These are phyloP conservation scores for Tillandsia leiboldiana DNA, from an alignment of 176 grass and related monocot genomes.

Conservation along the genomic window DNA sequence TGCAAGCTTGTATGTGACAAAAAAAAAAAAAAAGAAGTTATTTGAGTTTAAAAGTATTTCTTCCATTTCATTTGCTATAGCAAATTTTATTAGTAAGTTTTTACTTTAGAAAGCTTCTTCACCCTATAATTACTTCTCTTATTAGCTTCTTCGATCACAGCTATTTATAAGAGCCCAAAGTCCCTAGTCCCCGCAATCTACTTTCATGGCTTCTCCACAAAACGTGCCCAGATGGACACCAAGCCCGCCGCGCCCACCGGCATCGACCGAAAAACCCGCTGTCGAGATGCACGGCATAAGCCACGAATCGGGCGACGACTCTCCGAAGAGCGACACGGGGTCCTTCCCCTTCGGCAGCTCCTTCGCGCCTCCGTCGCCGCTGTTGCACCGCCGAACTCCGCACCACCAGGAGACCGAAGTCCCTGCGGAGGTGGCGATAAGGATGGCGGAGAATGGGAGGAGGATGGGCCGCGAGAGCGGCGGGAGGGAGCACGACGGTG, in stretches of 20 bases:
- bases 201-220: conserved; percentile 18
- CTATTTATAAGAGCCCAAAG: no score
- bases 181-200: no score
- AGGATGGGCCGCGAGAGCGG: neutral
- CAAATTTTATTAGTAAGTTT: no score
- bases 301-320: neutral
- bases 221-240: conserved; percentile 67
- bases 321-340: conserved; percentile 29
- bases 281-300: conserved; percentile 2
- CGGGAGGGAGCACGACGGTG: conserved; percentile 23
- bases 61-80: no score
- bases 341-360: conserved; percentile 47
- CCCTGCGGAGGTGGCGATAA: conserved; percentile 6
- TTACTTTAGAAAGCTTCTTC: no score
- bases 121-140: no score
- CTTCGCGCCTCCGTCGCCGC: conserved; percentile 16
- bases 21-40: no score
- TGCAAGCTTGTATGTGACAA: no score
- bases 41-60: no score
- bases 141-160: no score
- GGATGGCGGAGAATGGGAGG: neutral
- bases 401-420: conserved; percentile 21
- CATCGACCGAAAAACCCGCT: neutral
- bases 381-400: conserved; percentile 7
- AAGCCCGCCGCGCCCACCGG: neutral